Evolutionary conservation across 345 rosid genomes (phyloP).

Genomic region (Camelina laxa): DNA sequence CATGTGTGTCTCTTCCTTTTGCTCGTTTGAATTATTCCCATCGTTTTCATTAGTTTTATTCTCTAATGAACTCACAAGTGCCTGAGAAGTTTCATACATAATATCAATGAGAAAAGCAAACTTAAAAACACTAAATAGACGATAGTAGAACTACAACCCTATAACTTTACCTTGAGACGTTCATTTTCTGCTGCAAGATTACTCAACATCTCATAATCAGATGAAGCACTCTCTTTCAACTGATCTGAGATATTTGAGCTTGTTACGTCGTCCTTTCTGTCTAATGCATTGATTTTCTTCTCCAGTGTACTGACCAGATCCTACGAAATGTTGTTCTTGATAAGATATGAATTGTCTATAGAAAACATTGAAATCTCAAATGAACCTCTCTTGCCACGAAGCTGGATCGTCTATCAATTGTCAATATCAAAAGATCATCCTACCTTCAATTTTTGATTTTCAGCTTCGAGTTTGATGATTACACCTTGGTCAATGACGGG

Average conservation of each 20-base stretch:
- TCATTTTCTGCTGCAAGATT: slow-evolving; percentile 85
- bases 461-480: slow-evolving; percentile 66
- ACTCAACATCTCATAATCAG: slow-evolving; percentile 60
- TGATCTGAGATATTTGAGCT: slow-evolving; percentile 68
- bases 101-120: slow-evolving; percentile 25
- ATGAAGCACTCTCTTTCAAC: slow-evolving; percentile 49
- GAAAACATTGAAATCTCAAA: slow-evolving; percentile 4
- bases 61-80: slow-evolving; percentile 71
- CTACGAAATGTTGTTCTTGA: slow-evolving; percentile 41
- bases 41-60: slow-evolving; percentile 65
- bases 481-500: slow-evolving; percentile 59
- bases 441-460: slow-evolving; percentile 88
- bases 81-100: slow-evolving; percentile 47
- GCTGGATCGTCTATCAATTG: slow-evolving; percentile 12
- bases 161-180: slow-evolving; percentile 66
- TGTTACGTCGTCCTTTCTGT: slow-evolving; percentile 67
- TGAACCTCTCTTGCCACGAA: slow-evolving; percentile 8
- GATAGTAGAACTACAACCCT: not conserved
- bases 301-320: slow-evolving; percentile 72
- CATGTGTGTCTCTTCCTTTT: slow-evolving; percentile 29
- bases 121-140: slow-evolving; percentile 5
- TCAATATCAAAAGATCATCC: slow-evolving; percentile 17
- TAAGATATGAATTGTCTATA: slow-evolving; percentile 17
- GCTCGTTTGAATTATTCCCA: slow-evolving; percentile 50
- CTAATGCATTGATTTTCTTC: slow-evolving; percentile 75